A percentile compares a stretch with the other conserved stretches of the same genome.
Conservation (phyloP, 73 alveolate genomes). For the Paramecium bursaria region DNA sequence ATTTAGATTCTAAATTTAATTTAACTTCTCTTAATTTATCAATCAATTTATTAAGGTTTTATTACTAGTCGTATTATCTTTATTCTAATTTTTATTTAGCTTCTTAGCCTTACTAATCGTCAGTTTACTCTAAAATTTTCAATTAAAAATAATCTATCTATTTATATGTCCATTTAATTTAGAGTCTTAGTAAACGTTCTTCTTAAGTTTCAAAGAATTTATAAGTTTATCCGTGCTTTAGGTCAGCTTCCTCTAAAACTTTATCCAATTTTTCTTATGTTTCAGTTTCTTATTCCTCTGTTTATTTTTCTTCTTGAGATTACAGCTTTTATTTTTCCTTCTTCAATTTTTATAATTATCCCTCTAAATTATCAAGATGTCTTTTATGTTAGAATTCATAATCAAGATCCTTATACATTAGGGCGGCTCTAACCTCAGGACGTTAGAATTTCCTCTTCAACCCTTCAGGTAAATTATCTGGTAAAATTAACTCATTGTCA, state of each 20-base stretch:
- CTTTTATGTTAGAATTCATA: constrained; percentile 21
- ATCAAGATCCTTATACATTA: neutral
- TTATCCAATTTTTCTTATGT: neutral
- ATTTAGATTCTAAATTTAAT: too few relatives aligned
- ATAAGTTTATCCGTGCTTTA: neutral
- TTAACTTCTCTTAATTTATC: too few relatives aligned
- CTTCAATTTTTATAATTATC: neutral
- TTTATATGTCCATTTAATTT: constrained; percentile 45
- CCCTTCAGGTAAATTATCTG: constrained; percentile 16
- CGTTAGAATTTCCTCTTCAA: neutral
- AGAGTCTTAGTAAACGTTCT: constrained; percentile 18
- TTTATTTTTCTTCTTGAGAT: neutral
- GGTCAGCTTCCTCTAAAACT: constrained; percentile 29
- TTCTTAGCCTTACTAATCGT: neutral
- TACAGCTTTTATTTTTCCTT: neutral
- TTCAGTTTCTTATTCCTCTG: constrained; percentile 8
- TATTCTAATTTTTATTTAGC: neutral
- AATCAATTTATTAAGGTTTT: too few relatives aligned
- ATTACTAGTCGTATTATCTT: neutral
- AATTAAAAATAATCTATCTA: constrained; percentile 32
- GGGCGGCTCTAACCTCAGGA: neutral
- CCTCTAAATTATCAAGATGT: neutral
- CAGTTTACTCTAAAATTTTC: neutral
- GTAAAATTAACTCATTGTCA: constrained; percentile 3
- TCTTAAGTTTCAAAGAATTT: constrained; percentile 18